Evolutionary conservation across 176 grass and related monocot species (phyloP).

Genomic region (Phragmites australis): DNA sequence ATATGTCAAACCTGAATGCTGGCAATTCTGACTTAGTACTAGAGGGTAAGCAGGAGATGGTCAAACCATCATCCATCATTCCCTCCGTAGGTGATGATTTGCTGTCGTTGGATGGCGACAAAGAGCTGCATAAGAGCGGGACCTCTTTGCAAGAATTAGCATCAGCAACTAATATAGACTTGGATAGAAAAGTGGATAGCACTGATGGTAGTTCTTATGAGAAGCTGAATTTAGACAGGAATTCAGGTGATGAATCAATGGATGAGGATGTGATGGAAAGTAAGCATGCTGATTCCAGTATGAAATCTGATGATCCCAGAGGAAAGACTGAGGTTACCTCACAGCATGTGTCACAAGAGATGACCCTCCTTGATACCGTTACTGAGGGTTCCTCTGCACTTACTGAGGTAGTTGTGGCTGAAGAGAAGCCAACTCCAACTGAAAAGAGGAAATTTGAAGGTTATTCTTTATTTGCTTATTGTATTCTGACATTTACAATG

Average conservation of each 20-base stretch:
- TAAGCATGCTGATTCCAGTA: constrained; percentile 46
- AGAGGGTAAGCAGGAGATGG: constrained; percentile 72
- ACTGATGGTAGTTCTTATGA: constrained; percentile 50
- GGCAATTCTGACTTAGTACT: constrained; percentile 76
- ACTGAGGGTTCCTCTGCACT: constrained; percentile 17
- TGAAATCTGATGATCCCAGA: constrained; percentile 34
- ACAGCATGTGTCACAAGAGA: constrained; percentile 41
- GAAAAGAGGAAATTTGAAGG: constrained; percentile 89
- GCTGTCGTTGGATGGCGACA: constrained; percentile 37
- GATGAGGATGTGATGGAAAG: constrained; percentile 68
- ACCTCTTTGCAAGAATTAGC: constrained; percentile 48
- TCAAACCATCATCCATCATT: constrained; percentile 47
- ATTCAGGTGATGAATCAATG: constrained; percentile 69
- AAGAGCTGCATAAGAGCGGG: constrained; percentile 44
- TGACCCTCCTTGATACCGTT: constrained; percentile 25
- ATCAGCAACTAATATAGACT: constrained; percentile 36
- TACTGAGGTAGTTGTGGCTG: constrained; percentile 39
- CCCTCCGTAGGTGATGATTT: constrained; percentile 37
- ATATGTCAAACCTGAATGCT: constrained; percentile 66
- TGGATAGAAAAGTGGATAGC: constrained; percentile 48
- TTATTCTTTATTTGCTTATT: constrained; percentile 30
- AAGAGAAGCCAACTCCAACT: constrained; percentile 41
- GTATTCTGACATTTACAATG: not conserved
- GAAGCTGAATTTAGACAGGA: constrained; percentile 71
- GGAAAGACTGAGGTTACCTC: constrained; percentile 31